Base-by-base conservation (phyloP, 140 eudicot species). In the Cichorium intybus region DNA sequence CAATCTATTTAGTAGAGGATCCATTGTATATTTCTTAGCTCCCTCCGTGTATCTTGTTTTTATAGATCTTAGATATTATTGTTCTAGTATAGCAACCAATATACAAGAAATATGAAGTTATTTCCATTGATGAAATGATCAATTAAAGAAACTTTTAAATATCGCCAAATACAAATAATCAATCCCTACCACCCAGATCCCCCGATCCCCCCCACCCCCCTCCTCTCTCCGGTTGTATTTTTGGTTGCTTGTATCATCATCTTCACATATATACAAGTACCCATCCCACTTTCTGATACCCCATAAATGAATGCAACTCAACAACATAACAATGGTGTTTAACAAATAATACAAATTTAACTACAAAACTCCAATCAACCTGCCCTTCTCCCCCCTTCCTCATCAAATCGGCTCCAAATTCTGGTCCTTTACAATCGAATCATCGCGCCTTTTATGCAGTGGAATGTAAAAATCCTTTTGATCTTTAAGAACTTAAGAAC, bases 401-500 rank as follows among this genome's bases (percentile, higher is more conserved):
- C 39, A 27, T 53, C 59, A 53, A 20, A 16, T 24, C 0, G 41
- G 43, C 35, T 35, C 62, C 43, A 56, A 56, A n/a, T 3, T 29
- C 28, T 56, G 62, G 62, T 43, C 20, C 39, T 34, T 26, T 15
- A 56, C n/a, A 43, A 12, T 28, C 10, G 16, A 35, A 56, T 56
- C n/a, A 56, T 56, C 23, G 28, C 16, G 14, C 43, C 16, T 27
- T 27, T 56, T 56, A 56, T 18, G 34, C 41, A 7, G 8, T 15
- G 10, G 62, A 56, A 56, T 7, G 28, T 28, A 26, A 56, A 7
- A 56, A 28, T 41, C 48, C 4, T 41, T 41, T 41, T 41, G 6
- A 41, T 31, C 9, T 0, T 4, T 3, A 31, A 31, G 35, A 31
- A 12, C 64, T 70, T 77, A 84, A 14, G 68, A 63, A 64, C 76